phyloP scores from a whole-genome alignment of 345 rosid species.

The Dipteronia dyeriana region DNA sequence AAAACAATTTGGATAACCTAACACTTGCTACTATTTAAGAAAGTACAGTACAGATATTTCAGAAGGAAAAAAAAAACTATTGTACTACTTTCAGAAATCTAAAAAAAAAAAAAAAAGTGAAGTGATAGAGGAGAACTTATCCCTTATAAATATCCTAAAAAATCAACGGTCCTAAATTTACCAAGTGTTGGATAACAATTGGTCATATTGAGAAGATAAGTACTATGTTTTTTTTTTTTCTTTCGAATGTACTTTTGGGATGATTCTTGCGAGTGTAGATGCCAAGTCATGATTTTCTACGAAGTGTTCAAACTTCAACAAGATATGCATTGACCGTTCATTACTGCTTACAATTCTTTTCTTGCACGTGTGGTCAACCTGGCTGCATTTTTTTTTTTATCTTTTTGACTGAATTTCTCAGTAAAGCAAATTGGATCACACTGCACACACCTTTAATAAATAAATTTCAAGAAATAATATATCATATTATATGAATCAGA shows the following conservation, averaged over 20 bases:
- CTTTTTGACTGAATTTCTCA: not conserved
- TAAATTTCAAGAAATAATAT: not conserved
- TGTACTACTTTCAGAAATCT: too few relatives aligned
- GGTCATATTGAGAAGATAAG: not conserved
- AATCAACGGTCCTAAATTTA: not conserved
- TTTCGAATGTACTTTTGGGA: slow-evolving; percentile 2
- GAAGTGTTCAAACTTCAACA: not conserved
- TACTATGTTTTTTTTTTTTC: not conserved
- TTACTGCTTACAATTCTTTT: slow-evolving; percentile 9
- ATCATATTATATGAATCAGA: not conserved
- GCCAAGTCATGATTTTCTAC: slow-evolving; percentile 3
- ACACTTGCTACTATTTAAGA: too few relatives aligned
- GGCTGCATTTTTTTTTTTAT: not conserved
- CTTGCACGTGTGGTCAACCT: slow-evolving; percentile 41
- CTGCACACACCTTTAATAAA: not conserved
- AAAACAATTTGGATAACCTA: too few relatives aligned
- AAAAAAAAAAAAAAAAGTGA: too few relatives aligned
- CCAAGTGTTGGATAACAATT: not conserved
- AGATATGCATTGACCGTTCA: slow-evolving; percentile 22
- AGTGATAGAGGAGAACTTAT: too few relatives aligned
- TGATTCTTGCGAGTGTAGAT: not conserved
- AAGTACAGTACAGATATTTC: too few relatives aligned
- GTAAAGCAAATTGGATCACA: not conserved
- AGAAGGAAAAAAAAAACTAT: too few relatives aligned
- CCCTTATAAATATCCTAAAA: not conserved